Conservation (phyloP, 1,139 yeast genomes). For the Lodderomyces theae region DNA sequence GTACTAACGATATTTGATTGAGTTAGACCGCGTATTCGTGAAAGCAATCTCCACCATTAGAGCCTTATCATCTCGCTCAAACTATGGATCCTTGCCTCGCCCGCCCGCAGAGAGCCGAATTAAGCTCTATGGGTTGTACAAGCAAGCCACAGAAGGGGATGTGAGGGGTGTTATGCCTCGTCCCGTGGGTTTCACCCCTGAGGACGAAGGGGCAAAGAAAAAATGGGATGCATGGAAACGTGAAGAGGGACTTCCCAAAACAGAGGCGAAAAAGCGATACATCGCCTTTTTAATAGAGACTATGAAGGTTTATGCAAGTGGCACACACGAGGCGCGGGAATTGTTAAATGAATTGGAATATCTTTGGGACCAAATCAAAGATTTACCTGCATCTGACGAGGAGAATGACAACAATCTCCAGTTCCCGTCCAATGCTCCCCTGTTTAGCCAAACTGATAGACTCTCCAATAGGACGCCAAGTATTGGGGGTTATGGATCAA, state of each 20-base stretch:
- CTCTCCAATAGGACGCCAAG: conserved; percentile 33
- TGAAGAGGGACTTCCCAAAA: conserved; percentile 65
- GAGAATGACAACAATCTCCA: conserved; percentile 22
- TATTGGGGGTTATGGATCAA: conserved; percentile 17
- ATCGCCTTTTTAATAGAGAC: conserved; percentile 68
- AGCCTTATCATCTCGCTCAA: conserved; percentile 66
- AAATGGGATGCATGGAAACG: conserved; percentile 88
- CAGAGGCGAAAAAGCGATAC: conserved; percentile 74
- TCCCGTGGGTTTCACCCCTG: conserved; percentile 58
- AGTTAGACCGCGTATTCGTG: conserved; percentile 75
- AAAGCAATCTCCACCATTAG: conserved; percentile 79
- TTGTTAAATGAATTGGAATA: conserved; percentile 63
- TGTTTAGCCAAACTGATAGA: conserved; percentile 39
- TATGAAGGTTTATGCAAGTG: conserved; percentile 68
- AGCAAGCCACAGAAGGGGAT: conserved; percentile 87
- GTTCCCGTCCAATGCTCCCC: conserved; percentile 39
- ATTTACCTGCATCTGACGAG: conserved; percentile 37
- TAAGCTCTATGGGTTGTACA: conserved; percentile 74
- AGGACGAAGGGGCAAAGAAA: conserved; percentile 64
- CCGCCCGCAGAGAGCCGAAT: conserved; percentile 77
- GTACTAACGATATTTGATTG: conserved; percentile 3
- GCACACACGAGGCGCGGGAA: conserved; percentile 66
- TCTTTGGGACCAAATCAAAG: conserved; percentile 74
- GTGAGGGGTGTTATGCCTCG: conserved; percentile 66
- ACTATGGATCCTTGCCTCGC: conserved; percentile 68